A percentile compares a stretch with the other conserved stretches of the same genome.
Conservation (phyloP, 495 filamentous ascomycete genomes). For the Penicillium manginii region DNA sequence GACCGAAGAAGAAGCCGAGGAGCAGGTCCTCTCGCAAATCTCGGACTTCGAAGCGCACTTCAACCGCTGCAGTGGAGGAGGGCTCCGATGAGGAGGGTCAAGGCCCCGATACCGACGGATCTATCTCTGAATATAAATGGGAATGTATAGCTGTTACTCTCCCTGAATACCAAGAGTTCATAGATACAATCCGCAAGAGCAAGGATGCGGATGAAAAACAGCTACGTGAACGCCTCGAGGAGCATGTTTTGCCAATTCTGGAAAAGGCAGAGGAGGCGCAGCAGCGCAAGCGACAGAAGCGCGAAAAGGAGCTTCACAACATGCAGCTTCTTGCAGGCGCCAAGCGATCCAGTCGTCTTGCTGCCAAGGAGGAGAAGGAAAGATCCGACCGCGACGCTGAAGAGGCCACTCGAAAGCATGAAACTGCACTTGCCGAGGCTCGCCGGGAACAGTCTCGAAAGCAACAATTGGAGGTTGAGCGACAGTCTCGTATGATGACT, state of each 20-base stretch:
- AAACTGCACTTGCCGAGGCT: conserved; percentile 65
- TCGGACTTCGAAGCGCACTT: conserved; percentile 74
- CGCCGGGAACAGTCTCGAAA: conserved; percentile 68
- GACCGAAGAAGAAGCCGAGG: conserved; percentile 73
- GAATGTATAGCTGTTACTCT: conserved; percentile 85
- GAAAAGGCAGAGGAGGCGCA: conserved; percentile 79
- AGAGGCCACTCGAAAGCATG: conserved; percentile 73
- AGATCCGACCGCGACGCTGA: conserved; percentile 69
- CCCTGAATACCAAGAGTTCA: conserved; percentile 72
- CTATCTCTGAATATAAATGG: conserved; percentile 64
- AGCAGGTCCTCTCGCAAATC: conserved; percentile 71
- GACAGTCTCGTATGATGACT: conserved; percentile 80
- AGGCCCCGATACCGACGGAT: conserved; percentile 28
- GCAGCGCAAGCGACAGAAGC: conserved; percentile 63
- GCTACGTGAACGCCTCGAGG: conserved; percentile 66
- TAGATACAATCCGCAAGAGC: conserved; percentile 69
- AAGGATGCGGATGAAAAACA: conserved; percentile 82
- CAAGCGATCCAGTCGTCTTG: conserved; percentile 88
- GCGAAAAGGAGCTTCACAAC: conserved; percentile 78
- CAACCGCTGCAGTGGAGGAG: conserved; percentile 51
- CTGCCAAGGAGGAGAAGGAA: conserved; percentile 77
- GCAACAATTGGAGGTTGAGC: conserved; percentile 71
- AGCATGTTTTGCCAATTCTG: conserved; percentile 80
- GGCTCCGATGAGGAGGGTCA: conserved; percentile 59
- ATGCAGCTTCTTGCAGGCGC: conserved; percentile 86